Conservation (phyloP, 2,329 filamentous ascomycete genomes). For the Endoconidiophora laricicola region DNA sequence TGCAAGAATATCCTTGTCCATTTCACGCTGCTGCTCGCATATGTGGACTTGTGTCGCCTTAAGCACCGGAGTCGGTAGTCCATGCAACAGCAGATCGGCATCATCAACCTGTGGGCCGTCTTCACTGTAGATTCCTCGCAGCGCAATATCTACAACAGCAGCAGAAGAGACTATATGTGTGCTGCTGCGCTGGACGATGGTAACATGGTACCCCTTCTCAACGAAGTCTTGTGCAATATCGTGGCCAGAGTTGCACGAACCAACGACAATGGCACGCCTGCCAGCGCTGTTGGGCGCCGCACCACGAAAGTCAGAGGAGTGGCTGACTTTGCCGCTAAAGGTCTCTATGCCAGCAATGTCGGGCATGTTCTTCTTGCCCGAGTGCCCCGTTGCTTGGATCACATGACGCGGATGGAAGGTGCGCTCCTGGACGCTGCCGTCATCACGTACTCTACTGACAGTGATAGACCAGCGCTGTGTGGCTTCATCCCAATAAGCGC, state of each 20-base stretch:
- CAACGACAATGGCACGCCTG: conserved; percentile 48
- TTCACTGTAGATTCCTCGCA: conserved; percentile 35
- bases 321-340: conserved; percentile 45
- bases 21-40: conserved; percentile 20
- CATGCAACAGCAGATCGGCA: conserved; percentile 43
- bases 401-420: conserved; percentile 45
- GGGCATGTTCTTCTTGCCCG: conserved; percentile 47
- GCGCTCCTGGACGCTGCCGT: conserved; percentile 32
- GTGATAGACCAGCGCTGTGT: conserved; percentile 37
- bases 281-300: conserved; percentile 28
- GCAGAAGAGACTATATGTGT: conserved; percentile 46
- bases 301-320: conserved; percentile 43
- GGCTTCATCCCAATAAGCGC: conserved; percentile 32
- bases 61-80: conserved; percentile 39
- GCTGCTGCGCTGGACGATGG: conserved; percentile 50
- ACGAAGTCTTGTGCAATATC: conserved; percentile 54
- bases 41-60: conserved; percentile 39
- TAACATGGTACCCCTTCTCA: conserved; percentile 49
- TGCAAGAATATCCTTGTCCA: conserved; percentile 24
- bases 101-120: conserved; percentile 45
- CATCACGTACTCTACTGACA: conserved; percentile 31
- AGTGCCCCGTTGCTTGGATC: conserved; percentile 51
- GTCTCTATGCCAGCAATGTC: conserved; percentile 35
- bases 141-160: conserved; percentile 32
- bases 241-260: conserved; percentile 51